Conservation (phyloP, 495 filamentous ascomycete species). For the Penicillium cosmopolitanum region DNA sequence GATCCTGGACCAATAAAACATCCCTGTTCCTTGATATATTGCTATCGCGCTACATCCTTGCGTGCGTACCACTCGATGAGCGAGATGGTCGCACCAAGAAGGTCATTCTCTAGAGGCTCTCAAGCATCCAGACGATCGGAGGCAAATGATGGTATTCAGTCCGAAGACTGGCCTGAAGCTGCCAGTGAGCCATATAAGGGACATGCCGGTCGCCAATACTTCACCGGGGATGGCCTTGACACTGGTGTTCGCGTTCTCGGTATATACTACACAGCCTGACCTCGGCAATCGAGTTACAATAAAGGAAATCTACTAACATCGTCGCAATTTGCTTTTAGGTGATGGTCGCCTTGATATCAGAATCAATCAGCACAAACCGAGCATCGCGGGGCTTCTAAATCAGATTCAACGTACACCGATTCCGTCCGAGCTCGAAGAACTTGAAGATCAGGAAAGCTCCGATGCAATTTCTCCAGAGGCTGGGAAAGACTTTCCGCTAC, state of each 20-base stretch:
- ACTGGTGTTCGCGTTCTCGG: slow-evolving; percentile 31
- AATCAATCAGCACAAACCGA: slow-evolving; percentile 29
- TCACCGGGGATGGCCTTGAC: slow-evolving; percentile 27
- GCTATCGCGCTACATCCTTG: background rate
- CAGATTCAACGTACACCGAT: slow-evolving; percentile 17
- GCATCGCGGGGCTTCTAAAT: slow-evolving; percentile 27
- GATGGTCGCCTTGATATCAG: slow-evolving; percentile 34
- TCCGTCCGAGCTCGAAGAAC: slow-evolving; percentile 20
- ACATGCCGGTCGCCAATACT: slow-evolving; percentile 7
- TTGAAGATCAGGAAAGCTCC: background rate
- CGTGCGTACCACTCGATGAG: background rate
- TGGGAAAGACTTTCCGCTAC: slow-evolving; percentile 58
- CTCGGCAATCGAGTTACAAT: background rate
- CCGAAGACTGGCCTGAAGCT: slow-evolving; percentile 23
- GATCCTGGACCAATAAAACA: background rate
- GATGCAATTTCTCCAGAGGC: slow-evolving; percentile 49
- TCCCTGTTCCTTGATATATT: background rate
- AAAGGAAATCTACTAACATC: background rate
- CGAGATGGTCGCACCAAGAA: slow-evolving; percentile 3
- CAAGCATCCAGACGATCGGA: slow-evolving; percentile 2
- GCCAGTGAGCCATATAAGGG: slow-evolving; percentile 1
- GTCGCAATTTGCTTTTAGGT: slow-evolving; percentile 7
- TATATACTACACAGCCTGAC: slow-evolving; percentile 4
- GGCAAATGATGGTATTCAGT: slow-evolving; percentile 10
- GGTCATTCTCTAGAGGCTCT: background rate